Conservation (phyloP, 768 basidiomycete species). For the Ephemerocybe angulata region DNA sequence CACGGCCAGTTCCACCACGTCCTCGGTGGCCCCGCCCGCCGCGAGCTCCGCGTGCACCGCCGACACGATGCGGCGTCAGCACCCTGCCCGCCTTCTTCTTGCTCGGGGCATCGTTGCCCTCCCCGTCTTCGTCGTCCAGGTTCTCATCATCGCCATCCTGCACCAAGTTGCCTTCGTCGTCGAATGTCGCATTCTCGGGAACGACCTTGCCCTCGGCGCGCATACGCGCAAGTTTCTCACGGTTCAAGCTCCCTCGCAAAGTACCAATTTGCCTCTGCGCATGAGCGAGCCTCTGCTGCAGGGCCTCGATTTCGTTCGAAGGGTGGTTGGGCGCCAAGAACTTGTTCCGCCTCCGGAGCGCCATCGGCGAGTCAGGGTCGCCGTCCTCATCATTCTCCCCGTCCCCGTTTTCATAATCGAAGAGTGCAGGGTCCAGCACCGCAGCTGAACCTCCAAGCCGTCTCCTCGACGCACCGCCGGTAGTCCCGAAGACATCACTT, state of each 20-base stretch:
- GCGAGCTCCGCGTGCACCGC: slow-evolving; percentile 27
- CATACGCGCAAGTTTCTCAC: slow-evolving; percentile 81
- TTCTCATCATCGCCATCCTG: slow-evolving; percentile 47
- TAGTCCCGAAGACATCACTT: slow-evolving; percentile 64
- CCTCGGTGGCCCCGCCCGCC: slow-evolving; percentile 46
- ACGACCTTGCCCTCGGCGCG: slow-evolving; percentile 20
- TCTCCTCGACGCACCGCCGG: slow-evolving; percentile 60
- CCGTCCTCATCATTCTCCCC: slow-evolving; percentile 5
- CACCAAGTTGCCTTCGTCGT: slow-evolving; percentile 35
- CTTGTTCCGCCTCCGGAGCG: slow-evolving; percentile 2
- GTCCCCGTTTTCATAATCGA: slow-evolving; percentile 14
- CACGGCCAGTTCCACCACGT: slow-evolving; percentile 24
- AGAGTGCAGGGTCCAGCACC: slow-evolving; percentile 34
- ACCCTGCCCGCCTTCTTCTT: slow-evolving; percentile 31
- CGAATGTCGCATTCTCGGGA: slow-evolving; percentile 26
- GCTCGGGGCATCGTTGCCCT: slow-evolving; percentile 38
- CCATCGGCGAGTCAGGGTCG: slow-evolving; percentile 11
- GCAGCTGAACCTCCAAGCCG: slow-evolving; percentile 50
- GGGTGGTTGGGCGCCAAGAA: slow-evolving; percentile 74
- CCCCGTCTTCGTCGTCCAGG: slow-evolving; percentile 29
- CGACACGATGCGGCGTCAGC: slow-evolving; percentile 52
- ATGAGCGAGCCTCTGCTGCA: slow-evolving; percentile 79
- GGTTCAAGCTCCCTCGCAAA: slow-evolving; percentile 70
- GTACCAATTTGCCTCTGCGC: slow-evolving; percentile 84
- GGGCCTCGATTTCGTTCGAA: slow-evolving; percentile 74